Conservation (phyloP, 108 stramenopile species). For the Skeletonema menzelii region DNA sequence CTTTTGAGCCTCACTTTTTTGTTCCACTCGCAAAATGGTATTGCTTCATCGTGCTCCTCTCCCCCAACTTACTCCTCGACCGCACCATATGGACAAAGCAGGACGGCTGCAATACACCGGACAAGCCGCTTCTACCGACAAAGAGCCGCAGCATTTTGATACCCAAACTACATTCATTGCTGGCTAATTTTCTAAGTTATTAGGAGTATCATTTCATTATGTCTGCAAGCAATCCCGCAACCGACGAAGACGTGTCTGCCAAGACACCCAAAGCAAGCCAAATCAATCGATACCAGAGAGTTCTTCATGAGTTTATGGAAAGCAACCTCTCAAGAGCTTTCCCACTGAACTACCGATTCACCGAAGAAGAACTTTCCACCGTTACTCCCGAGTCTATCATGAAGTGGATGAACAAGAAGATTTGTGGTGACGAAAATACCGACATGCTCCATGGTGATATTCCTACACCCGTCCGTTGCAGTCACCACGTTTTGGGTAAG, state of each 20-base stretch:
- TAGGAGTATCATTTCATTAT: too few species aligned
- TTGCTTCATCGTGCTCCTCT: neutral
- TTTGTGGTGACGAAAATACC: neutral
- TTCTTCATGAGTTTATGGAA: neutral
- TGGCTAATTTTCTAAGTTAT: too few species aligned
- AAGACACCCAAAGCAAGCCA: neutral
- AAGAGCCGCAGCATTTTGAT: too few species aligned
- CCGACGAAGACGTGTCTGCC: neutral
- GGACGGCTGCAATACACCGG: slow-evolving; percentile 1
- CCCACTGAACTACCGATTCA: neutral
- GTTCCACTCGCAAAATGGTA: neutral
- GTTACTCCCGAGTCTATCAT: neutral
- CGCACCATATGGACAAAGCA: neutral
- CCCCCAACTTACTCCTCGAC: neutral
- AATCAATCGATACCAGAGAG: neutral
- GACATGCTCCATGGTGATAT: neutral
- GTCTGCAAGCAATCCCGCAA: neutral
- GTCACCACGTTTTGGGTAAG: neutral
- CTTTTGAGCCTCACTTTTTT: neutral
- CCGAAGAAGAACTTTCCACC: neutral
- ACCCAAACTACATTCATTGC: too few species aligned
- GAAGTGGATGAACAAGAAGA: slow-evolving; percentile 1
- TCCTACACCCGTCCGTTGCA: neutral
- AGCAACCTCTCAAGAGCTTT: neutral
- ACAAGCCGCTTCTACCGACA: neutral